Evolutionary conservation across 2,329 filamentous ascomycete genomes (phyloP).

Genomic region (Arthroderma sp.): DNA sequence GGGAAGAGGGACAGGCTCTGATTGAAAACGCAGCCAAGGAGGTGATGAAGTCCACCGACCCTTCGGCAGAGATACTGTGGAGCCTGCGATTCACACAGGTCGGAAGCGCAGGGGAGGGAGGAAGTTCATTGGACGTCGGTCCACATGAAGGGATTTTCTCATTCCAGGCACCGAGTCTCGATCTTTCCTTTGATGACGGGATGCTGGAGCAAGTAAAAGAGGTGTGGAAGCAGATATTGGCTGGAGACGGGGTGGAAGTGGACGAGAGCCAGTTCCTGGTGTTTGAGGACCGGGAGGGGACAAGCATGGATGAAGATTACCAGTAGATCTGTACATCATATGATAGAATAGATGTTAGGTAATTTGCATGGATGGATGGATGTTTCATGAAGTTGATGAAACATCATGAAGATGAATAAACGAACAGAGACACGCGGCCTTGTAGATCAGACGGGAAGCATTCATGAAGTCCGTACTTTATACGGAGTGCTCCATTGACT

Average conservation of each 20-base stretch:
- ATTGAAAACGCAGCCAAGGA: conserved; percentile 24
- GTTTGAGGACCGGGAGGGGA: conserved; percentile 61
- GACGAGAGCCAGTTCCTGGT: conserved; percentile 53
- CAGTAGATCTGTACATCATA: too few relatives aligned
- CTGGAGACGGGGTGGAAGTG: conserved; percentile 29
- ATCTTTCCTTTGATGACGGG: conserved; percentile 61
- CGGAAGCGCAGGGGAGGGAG: conserved; percentile 13
- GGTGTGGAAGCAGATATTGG: conserved; percentile 54
- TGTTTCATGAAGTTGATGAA: too few relatives aligned
- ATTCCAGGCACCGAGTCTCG: conserved; percentile 47
- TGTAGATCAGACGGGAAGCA: too few relatives aligned
- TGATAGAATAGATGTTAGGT: too few relatives aligned
- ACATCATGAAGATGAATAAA: too few relatives aligned
- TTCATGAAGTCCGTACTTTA: too few relatives aligned
- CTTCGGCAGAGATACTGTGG: conserved; percentile 36
- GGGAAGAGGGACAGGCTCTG: conserved; percentile 27
- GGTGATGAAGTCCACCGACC: conserved; percentile 29
- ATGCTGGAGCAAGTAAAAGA: conserved; percentile 52
- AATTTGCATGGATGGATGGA: too few relatives aligned
- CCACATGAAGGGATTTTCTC: conserved; percentile 35
- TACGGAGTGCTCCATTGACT: too few relatives aligned
- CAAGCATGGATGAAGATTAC: conserved; percentile 34
- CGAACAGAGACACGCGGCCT: too few relatives aligned
- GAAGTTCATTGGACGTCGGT: conserved; percentile 4
- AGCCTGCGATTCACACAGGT: conserved; percentile 40